Conservation (phyloP, 257 asterid genomes). For the Jacaranda mimosifolia region DNA sequence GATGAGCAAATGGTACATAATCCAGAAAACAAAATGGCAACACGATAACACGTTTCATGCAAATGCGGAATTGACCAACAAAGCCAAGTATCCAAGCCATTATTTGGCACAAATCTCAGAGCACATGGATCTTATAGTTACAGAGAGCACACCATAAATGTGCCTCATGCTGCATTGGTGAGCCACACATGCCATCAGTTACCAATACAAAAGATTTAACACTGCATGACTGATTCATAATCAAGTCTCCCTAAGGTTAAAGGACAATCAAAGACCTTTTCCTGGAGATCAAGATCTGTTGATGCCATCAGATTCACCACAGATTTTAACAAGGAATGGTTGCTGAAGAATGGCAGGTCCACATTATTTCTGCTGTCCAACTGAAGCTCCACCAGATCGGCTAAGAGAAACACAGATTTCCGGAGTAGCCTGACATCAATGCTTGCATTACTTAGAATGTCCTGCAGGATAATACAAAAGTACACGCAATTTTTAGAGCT, state of each 20-base stretch:
- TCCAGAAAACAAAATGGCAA: background rate
- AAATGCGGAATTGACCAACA: slow-evolving; percentile 15
- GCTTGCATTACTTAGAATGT: slow-evolving; percentile 71
- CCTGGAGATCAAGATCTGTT: slow-evolving; percentile 83
- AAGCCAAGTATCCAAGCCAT: slow-evolving; percentile 10
- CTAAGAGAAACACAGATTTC: slow-evolving; percentile 70
- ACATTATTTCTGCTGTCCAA: slow-evolving; percentile 45
- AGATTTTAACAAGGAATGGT: slow-evolving; percentile 62
- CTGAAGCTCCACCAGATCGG: slow-evolving; percentile 70
- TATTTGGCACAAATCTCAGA: background rate
- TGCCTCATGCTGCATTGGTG: background rate
- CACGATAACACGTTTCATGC: slow-evolving; percentile 1
- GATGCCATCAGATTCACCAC: slow-evolving; percentile 67
- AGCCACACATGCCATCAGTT: background rate
- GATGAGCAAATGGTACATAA: background rate
- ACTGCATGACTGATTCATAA: slow-evolving; percentile 6
- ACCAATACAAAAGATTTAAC: background rate
- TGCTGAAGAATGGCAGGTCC: slow-evolving; percentile 60
- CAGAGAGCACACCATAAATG: background rate
- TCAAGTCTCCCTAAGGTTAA: slow-evolving; percentile 11
- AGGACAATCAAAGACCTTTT: slow-evolving; percentile 63
- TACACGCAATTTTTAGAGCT: slow-evolving; percentile 17
- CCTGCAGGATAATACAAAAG: slow-evolving; percentile 51
- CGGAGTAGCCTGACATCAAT: slow-evolving; percentile 71
- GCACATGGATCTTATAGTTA: background rate